Percentiles rank a stretch among this genome's conserved stretches.
Conservation (phyloP, 352 stramenopile species). For the Lagenidium giganteum region DNA sequence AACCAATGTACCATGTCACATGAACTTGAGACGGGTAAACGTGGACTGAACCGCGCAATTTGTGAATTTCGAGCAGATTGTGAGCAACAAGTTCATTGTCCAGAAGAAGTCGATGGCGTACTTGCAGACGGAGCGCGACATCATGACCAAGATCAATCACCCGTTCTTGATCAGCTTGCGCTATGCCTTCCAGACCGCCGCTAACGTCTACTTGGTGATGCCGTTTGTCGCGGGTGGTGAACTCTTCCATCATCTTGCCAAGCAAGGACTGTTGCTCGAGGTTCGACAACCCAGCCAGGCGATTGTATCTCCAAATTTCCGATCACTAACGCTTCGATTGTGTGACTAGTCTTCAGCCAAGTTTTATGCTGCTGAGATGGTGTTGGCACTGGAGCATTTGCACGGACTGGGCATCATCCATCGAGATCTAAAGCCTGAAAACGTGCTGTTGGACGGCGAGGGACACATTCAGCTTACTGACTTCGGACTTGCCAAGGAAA, state of each 20-base stretch:
- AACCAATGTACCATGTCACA: background rate
- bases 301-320: background rate
- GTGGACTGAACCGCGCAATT: background rate
- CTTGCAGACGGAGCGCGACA: constrained; percentile 74
- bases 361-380: constrained; percentile 83
- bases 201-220: constrained; percentile 84
- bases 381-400: constrained; percentile 74
- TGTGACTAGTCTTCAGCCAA: constrained; percentile 43
- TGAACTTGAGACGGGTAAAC: background rate
- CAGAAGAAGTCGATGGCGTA: constrained; percentile 81
- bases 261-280: constrained; percentile 57
- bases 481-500: constrained; percentile 83
- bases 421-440: constrained; percentile 82
- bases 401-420: constrained; percentile 79
- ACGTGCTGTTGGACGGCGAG: constrained; percentile 72
- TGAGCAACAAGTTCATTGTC: constrained; percentile 83
- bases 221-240: constrained; percentile 64
- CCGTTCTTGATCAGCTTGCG: constrained; percentile 76
- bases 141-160: constrained; percentile 86
- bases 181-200: constrained; percentile 80
- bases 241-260: constrained; percentile 63
- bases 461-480: constrained; percentile 84
- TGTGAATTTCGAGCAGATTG: constrained; percentile 44
- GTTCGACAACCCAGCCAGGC: constrained; percentile 9
- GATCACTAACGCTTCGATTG: background rate